Percentiles rank a stretch among this genome's conserved stretches.
phyloP scores from a whole-genome alignment of 2,329 filamentous ascomycete genomes.

The Alternaria brassicicola region DNA sequence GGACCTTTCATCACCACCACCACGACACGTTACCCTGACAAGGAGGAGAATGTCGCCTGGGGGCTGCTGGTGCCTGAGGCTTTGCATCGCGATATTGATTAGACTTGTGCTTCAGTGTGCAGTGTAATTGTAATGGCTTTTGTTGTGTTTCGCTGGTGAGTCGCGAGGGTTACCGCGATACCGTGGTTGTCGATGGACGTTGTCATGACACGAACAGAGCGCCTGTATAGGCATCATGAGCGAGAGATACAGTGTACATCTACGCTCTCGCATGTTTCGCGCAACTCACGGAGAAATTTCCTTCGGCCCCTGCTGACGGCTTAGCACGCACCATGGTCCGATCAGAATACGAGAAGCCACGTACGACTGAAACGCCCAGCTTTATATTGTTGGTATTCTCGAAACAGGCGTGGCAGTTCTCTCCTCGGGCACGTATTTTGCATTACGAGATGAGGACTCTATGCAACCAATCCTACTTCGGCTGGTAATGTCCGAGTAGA shows the following conservation, averaged over 20 bases:
- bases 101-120: too few species aligned
- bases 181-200: too few species aligned
- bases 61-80: too few species aligned
- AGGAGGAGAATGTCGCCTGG: too few species aligned
- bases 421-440: neutral
- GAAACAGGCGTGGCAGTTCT: neutral
- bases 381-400: neutral
- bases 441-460: neutral
- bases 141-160: too few species aligned
- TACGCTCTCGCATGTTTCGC: neutral
- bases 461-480: neutral
- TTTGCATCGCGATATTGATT: too few species aligned
- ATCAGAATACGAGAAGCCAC: neutral
- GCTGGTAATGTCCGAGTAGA: neutral
- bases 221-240: neutral
- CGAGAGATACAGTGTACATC: neutral
- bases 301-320: neutral
- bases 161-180: too few species aligned
- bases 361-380: neutral
- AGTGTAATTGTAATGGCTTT: too few species aligned
- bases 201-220: neutral
- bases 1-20: too few species aligned
- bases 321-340: neutral
- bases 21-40: too few species aligned
- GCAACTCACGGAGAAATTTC: neutral